phyloP scores from a whole-genome alignment of 345 rosid genomes.

The Arabis alpina region DNA sequence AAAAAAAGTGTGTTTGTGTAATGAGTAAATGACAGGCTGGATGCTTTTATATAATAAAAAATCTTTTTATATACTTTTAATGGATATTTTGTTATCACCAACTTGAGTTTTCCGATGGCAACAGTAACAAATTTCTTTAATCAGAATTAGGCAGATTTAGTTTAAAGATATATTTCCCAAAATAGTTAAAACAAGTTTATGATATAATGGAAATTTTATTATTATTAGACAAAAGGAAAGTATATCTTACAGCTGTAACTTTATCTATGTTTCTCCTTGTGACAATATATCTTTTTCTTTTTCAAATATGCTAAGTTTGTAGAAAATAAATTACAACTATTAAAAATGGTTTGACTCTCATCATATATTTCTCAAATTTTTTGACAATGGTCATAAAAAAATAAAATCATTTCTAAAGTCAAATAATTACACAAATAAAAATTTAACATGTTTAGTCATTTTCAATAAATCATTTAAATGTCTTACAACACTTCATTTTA shows the following conservation, averaged over 20 bases:
- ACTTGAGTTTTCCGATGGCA: not conserved
- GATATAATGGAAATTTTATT: slow-evolving; percentile 10
- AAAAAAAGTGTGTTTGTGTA: too few species aligned
- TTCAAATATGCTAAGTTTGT: not conserved
- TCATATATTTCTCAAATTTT: not conserved
- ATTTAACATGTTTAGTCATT: too few species aligned
- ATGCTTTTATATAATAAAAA: not conserved
- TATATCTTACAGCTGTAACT: not conserved
- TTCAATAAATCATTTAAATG: not conserved
- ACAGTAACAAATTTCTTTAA: too few species aligned
- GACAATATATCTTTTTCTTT: not conserved
- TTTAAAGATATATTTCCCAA: not conserved
- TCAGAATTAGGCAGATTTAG: not conserved
- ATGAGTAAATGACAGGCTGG: too few species aligned
- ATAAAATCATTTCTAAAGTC: not conserved
- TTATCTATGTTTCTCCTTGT: not conserved
- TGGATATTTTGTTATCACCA: not conserved
- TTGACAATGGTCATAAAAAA: not conserved
- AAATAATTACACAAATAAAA: not conserved
- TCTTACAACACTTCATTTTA: too few species aligned
- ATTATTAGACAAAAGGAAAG: not conserved
- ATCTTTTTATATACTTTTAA: not conserved
- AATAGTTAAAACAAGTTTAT: not conserved
- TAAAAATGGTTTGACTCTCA: not conserved
- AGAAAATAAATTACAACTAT: too few species aligned